A percentile compares a stretch with the other conserved stretches of the same genome.
These are phyloP conservation scores for Cryptomeria japonica DNA, from an alignment of 75 land plant species.

Conservation along the genomic window DNA sequence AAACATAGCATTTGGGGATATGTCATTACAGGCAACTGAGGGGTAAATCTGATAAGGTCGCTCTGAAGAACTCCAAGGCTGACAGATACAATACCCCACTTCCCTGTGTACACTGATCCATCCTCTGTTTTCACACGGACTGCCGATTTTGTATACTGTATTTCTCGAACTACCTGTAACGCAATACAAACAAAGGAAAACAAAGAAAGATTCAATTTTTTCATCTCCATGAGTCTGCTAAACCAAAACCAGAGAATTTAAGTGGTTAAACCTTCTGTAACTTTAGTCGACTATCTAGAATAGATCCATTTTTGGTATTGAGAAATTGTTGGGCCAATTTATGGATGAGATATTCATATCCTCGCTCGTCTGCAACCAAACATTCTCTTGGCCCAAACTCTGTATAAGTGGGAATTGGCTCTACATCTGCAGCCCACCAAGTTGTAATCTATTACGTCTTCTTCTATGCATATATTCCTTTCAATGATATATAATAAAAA, in stretches of 20 bases:
- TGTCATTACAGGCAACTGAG: constrained; percentile 68
- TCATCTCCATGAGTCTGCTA: neutral
- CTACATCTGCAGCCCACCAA: constrained; percentile 39
- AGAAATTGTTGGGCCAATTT: constrained; percentile 63
- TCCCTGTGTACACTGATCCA: constrained; percentile 55
- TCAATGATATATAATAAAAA: no score
- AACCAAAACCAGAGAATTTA: neutral
- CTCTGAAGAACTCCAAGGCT: constrained; percentile 84
- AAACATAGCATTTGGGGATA: neutral
- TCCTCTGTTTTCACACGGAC: constrained; percentile 70
- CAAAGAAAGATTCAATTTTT: neutral
- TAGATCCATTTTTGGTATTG: constrained; percentile 33
- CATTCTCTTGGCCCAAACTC: constrained; percentile 59
- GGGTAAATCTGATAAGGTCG: constrained; percentile 62
- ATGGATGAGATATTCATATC: constrained; percentile 51
- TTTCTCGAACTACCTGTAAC: constrained; percentile 61
- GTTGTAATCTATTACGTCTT: neutral
- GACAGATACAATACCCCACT: constrained; percentile 60
- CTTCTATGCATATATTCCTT: no score
- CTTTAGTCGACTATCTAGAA: constrained; percentile 55
- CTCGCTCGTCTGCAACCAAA: constrained; percentile 73
- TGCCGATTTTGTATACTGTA: constrained; percentile 38
- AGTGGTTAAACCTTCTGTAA: constrained; percentile 55
- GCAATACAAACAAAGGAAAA: neutral
- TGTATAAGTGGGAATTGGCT: constrained; percentile 68